Evolutionary conservation across 169 alveolate species (phyloP).

Genomic region (Pseudocohnilembus persalinus): DNA sequence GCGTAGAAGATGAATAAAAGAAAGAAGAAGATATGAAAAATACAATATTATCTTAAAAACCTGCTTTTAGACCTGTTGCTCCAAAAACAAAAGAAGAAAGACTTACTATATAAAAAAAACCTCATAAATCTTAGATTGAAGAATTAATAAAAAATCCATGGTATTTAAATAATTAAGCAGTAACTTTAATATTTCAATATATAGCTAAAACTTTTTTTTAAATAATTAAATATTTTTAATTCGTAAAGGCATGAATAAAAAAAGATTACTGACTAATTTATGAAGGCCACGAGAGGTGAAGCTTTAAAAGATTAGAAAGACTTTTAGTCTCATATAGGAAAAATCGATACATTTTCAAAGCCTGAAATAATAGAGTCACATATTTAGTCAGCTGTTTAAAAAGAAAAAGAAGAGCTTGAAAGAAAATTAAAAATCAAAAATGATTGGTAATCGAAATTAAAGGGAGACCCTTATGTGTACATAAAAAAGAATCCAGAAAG

Average conservation of each 20-base stretch:
- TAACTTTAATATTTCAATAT: background rate
- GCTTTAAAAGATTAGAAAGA: background rate
- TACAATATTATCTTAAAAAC: background rate
- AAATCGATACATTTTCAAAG: background rate
- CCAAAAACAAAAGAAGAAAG: conserved; percentile 19
- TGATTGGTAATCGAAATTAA: conserved; percentile 15
- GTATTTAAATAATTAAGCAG: background rate
- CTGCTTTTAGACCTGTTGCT: conserved; percentile 28
- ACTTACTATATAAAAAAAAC: conserved; percentile 1
- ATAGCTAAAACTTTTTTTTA: too few relatives aligned
- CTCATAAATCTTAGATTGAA: conserved; percentile 5
- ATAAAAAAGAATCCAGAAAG: conserved; percentile 3
- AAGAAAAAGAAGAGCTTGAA: conserved; percentile 15
- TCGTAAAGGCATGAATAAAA: background rate
- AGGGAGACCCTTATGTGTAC: conserved; percentile 18
- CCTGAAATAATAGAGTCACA: conserved; percentile 24
- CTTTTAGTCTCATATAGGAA: conserved; percentile 1
- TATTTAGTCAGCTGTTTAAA: conserved; percentile 2
- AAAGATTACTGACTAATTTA: background rate
- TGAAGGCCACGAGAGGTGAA: conserved; percentile 10
- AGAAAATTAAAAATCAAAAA: conserved; percentile 2
- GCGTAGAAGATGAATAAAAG: conserved; percentile 47
- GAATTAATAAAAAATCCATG: conserved; percentile 9
- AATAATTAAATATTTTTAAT: too few relatives aligned
- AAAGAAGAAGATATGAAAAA: background rate